Evolutionary conservation across 306 rosid species (phyloP).

Genomic region (Cucurbita argyrosperma): DNA sequence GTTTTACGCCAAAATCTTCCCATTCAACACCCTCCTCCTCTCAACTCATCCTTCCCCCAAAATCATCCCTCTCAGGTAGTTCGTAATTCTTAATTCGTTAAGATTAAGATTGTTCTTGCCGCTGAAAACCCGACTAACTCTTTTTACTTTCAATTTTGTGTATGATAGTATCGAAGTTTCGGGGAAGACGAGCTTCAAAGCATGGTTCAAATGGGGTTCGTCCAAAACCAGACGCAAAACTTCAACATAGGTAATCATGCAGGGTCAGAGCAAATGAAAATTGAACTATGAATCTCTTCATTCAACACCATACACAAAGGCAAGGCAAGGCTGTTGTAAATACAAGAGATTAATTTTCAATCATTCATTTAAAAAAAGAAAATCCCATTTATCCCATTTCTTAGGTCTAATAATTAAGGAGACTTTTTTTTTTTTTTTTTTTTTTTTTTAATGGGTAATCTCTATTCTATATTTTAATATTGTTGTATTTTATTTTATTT

Average conservation of each 20-base stretch:
- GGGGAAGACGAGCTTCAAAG: slow-evolving; percentile 71
- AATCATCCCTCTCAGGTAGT: slow-evolving; percentile 41
- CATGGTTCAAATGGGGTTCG: slow-evolving; percentile 82
- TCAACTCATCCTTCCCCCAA: slow-evolving; percentile 21
- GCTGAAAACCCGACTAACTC: not conserved
- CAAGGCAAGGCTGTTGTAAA: slow-evolving; percentile 31
- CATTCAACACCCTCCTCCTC: slow-evolving; percentile 37
- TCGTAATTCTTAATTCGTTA: not conserved
- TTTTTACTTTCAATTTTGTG: not conserved
- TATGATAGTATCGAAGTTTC: slow-evolving; percentile 42
- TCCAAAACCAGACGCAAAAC: slow-evolving; percentile 40
- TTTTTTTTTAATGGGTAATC: slow-evolving; percentile 9
- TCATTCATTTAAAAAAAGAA: slow-evolving; percentile 5
- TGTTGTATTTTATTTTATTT: slow-evolving; percentile 21
- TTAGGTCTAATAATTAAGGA: slow-evolving; percentile 24
- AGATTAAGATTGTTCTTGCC: not conserved
- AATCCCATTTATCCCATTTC: slow-evolving; percentile 15
- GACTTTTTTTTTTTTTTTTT: slow-evolving; percentile 11
- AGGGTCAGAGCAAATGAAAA: slow-evolving; percentile 67
- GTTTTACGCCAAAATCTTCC: slow-evolving; percentile 40
- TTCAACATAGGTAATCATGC: slow-evolving; percentile 20
- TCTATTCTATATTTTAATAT: slow-evolving; percentile 22
- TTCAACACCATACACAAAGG: slow-evolving; percentile 19
- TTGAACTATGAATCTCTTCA: slow-evolving; percentile 53
- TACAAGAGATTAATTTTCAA: slow-evolving; percentile 36